Evolutionary conservation across 345 rosid species (phyloP).

Genomic region (Ailanthus altissimus): DNA sequence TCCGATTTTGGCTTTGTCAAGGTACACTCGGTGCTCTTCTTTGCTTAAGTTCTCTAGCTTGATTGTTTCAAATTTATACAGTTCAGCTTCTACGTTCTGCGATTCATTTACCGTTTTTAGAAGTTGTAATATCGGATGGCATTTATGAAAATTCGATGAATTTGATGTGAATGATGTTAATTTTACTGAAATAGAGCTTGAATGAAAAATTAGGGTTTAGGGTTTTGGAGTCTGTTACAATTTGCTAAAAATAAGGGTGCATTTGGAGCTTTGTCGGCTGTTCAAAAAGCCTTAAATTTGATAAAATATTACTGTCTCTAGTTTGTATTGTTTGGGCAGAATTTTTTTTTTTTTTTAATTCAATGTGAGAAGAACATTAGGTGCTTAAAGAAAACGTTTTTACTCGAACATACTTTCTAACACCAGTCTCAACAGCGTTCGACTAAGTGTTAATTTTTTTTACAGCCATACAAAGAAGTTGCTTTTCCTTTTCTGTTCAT

Average conservation of each 20-base stretch:
- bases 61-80: background rate
- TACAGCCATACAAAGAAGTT: background rate
- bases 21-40: background rate
- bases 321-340: background rate
- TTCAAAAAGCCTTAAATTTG: background rate
- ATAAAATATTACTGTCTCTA: background rate
- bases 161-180: constrained; percentile 4
- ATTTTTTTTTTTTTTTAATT: background rate
- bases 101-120: background rate
- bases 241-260: background rate
- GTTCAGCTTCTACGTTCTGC: constrained; percentile 8
- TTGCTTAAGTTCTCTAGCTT: background rate
- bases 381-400: background rate
- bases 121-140: background rate
- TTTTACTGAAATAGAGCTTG: background rate
- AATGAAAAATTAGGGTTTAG: constrained; percentile 35
- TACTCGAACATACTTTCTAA: background rate
- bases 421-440: background rate
- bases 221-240: constrained; percentile 25
- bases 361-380: background rate
- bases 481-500: background rate
- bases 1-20: background rate
- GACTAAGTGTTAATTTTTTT: background rate
- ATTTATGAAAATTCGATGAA: background rate
- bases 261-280: background rate